These are phyloP conservation scores for Candida cerambycidarum DNA, from an alignment of 805 yeast genomes.

Conservation along the genomic window DNA sequence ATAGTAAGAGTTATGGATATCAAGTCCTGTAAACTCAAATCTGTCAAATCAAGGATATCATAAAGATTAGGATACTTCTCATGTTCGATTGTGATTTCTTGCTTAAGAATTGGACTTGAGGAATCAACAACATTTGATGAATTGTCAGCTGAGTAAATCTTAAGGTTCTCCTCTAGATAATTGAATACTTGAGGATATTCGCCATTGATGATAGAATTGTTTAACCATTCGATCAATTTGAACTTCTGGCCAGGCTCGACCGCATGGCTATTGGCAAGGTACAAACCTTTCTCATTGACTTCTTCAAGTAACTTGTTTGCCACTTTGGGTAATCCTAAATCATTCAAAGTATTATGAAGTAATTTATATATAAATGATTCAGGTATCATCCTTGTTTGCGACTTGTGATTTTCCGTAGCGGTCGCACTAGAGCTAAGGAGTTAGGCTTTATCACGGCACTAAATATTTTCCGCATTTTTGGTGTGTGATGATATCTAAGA, in stretches of 20 bases:
- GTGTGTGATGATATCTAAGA: conserved; percentile 12
- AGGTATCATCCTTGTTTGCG: conserved; percentile 9
- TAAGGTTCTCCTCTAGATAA: conserved; percentile 12
- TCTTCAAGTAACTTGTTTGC: conserved; percentile 16
- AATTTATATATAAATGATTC: conserved; percentile 15
- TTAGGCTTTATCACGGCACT: too few relatives aligned
- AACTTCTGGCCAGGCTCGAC: conserved; percentile 3
- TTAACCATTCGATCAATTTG: conserved; percentile 13
- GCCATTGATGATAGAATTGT: conserved; percentile 8
- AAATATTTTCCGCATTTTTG: too few relatives aligned
- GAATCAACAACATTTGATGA: too few relatives aligned
- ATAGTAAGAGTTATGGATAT: conserved; percentile 4
- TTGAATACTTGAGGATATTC: conserved; percentile 8
- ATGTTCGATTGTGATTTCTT: neutral
- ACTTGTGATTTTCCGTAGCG: too few relatives aligned
- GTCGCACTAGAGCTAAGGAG: too few relatives aligned
- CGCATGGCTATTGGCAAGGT: neutral
- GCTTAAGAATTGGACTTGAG: neutral
- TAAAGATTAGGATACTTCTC: conserved; percentile 1
- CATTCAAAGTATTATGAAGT: conserved; percentile 13
- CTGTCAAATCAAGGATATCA: conserved; percentile 8
- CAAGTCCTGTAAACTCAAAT: neutral
- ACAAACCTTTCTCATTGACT: conserved; percentile 12
- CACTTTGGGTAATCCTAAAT: conserved; percentile 12
- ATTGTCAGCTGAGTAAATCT: neutral